A percentile compares a stretch with the other conserved stretches of the same genome.
phyloP scores from a whole-genome alignment of 2,329 filamentous ascomycete genomes.

The Waltergamsia citrina region DNA sequence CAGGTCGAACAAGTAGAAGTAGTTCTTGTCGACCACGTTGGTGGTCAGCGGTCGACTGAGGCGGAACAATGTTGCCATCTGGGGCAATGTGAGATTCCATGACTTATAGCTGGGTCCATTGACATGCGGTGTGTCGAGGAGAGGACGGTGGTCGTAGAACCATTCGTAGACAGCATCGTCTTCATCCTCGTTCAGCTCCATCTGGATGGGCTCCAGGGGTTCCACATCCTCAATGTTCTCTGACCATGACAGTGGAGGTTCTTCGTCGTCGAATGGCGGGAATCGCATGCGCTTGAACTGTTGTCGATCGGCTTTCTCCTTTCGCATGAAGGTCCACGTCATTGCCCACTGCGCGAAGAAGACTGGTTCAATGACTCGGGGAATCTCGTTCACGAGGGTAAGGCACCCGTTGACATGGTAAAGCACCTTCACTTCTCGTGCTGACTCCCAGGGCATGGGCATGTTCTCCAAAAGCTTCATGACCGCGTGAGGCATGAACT shows the following conservation, averaged over 20 bases:
- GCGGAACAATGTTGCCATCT: conserved; percentile 94
- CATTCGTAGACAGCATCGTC: conserved; percentile 88
- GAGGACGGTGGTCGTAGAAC: conserved; percentile 92
- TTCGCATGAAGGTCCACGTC: conserved; percentile 98
- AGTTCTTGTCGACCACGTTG: conserved; percentile 91
- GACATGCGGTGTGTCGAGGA: conserved; percentile 85
- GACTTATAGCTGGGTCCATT: conserved; percentile 94
- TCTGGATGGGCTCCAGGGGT: conserved; percentile 92
- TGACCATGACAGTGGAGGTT: conserved; percentile 93
- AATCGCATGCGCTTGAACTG: conserved; percentile 99
- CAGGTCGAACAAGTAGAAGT: conserved; percentile 94
- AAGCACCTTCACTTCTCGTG: conserved; percentile 91
- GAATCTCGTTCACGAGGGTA: conserved; percentile 93
- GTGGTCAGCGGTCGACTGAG: conserved; percentile 85
- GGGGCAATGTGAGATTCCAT: conserved; percentile 86
- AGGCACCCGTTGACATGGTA: conserved; percentile 98
- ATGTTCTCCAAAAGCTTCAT: conserved; percentile 97
- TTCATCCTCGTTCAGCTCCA: conserved; percentile 93
- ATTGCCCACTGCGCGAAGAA: conserved; percentile 99
- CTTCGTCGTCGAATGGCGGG: conserved; percentile 96
- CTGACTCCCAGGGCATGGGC: conserved; percentile 99
- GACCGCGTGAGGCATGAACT: conserved; percentile 99
- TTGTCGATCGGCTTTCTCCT: conserved; percentile 91
- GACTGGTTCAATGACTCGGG: conserved; percentile 92
- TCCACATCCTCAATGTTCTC: conserved; percentile 99